Conservation (phyloP, 2,329 filamentous ascomycete genomes). For the Stagonosporopsis rhizophila region DNA sequence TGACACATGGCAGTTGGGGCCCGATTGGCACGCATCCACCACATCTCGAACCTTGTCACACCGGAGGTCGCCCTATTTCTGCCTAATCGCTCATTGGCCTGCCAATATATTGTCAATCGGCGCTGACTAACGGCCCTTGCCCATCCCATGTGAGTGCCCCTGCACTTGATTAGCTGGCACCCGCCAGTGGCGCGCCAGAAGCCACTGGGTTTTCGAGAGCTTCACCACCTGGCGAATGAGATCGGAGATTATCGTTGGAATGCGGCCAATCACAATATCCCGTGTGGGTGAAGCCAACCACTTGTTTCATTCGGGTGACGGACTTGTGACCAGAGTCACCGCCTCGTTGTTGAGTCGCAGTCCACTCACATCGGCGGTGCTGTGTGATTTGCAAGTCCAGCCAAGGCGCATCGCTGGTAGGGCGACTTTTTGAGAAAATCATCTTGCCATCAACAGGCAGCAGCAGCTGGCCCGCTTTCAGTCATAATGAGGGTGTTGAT, state of each 20-base stretch:
- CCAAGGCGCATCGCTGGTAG: constrained; percentile 4
- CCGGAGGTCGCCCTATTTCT: constrained; percentile 25
- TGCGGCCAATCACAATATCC: constrained; percentile 40
- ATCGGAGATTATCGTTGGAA: constrained; percentile 39
- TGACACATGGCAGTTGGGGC: constrained; percentile 39
- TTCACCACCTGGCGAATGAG: constrained; percentile 40
- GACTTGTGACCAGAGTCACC: constrained; percentile 39
- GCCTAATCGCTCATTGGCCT: constrained; percentile 32
- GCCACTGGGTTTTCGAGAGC: constrained; percentile 42
- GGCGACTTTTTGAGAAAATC: constrained; percentile 3
- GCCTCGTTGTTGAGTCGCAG: constrained; percentile 20
- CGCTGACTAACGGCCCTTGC: constrained; percentile 37
- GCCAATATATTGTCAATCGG: constrained; percentile 36
- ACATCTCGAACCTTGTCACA: constrained; percentile 20
- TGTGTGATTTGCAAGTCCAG: constrained; percentile 2
- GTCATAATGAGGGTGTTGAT: constrained; percentile 24
- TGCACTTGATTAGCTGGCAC: constrained; percentile 22
- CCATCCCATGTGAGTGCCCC: constrained; percentile 19
- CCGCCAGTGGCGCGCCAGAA: constrained; percentile 39
- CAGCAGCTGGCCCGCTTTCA: constrained; percentile 4
- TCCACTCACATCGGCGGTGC: constrained; percentile 22
- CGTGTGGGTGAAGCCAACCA: constrained; percentile 19
- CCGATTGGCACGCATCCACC: constrained; percentile 28
- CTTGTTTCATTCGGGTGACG: constrained; percentile 21
- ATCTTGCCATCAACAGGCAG: constrained; percentile 1